Evolutionary conservation across 2,329 filamentous ascomycete species (phyloP), one percentile per base, ranked within the genome.

Genomic region (Fusarium illudens): DNA sequence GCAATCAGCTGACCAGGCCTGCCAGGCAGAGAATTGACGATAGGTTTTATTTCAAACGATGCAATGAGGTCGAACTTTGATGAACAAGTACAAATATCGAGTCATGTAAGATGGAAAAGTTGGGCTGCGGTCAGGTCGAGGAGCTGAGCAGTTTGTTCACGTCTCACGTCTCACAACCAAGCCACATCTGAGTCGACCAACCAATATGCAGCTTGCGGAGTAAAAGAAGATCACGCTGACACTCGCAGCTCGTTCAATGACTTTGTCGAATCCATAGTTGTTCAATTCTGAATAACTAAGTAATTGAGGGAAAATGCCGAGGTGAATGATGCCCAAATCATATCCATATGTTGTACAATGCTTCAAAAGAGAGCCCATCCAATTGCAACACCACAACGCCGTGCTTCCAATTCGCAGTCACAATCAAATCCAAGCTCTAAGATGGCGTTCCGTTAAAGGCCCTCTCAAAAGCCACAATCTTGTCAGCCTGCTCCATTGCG

Each of bases 291-390:
- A 22, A 44, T 44, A 46, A 9, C 17, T 2, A 27, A 25, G 22
- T 27, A 44, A 17, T 46, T 8, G 22, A 27, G 39, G 22, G 22
- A 8, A 46, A 46, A 46, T 46, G 9, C 15, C 6, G 15, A 46
- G 39, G 39, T 17, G 11, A 27, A 46, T 19, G 12, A 30, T 49
- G 19, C 10, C 12, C 9, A 34, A 27, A 15, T 9, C n/a, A 56
- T 44, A 36, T 52, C 20, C 15, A 17, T 13, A 4, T 68, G 22
- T 62, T 68, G 39, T 68, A 65, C 65, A 64, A 62, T 30, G 36
- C 30, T 56, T 37, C 51, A 20, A 39, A 15, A 4, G 4, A 50
- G 19, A 37, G 27, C 29, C 13, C 5, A 46, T 17, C 19, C 60
- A 68, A 65, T 65, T 10, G 7, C 15, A 22, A 33, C 30, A 25